These are phyloP conservation scores for Berkeleyomyces rouxiae DNA, from an alignment of 2,329 filamentous ascomycete species.

Conservation along the genomic window DNA sequence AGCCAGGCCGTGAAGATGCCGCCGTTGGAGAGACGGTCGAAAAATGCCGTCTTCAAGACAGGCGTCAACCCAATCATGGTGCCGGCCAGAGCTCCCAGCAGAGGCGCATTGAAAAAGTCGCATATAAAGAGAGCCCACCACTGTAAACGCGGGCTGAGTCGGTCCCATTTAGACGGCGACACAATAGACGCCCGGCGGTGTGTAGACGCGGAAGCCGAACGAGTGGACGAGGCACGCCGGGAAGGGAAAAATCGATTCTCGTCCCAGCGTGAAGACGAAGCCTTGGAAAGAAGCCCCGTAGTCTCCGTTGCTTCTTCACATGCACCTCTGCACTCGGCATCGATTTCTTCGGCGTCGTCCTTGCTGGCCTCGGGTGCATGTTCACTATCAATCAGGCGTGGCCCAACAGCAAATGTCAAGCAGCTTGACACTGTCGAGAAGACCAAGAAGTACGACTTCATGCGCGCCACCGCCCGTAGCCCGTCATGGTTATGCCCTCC, in stretches of 20 bases:
- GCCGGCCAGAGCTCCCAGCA: slow-evolving; percentile 43
- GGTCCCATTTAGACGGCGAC: background rate
- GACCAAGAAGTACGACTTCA: slow-evolving; percentile 49
- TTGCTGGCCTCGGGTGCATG: slow-evolving; percentile 21
- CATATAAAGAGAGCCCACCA: slow-evolving; percentile 24
- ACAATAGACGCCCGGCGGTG: slow-evolving; percentile 1
- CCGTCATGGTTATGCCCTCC: slow-evolving; percentile 14
- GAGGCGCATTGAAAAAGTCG: slow-evolving; percentile 42
- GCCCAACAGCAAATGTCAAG: slow-evolving; percentile 47
- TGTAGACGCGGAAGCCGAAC: background rate
- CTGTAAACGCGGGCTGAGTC: slow-evolving; percentile 12
- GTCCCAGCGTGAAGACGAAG: background rate
- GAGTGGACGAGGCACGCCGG: slow-evolving; percentile 14
- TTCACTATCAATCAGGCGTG: slow-evolving; percentile 32
- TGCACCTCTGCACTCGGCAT: slow-evolving; percentile 6
- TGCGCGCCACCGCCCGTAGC: slow-evolving; percentile 34
- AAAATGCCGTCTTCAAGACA: slow-evolving; percentile 43
- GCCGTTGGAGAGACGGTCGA: slow-evolving; percentile 37
- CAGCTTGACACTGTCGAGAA: slow-evolving; percentile 47
- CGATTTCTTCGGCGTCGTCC: slow-evolving; percentile 14
- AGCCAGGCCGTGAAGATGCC: slow-evolving; percentile 52
- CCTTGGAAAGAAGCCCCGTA: background rate
- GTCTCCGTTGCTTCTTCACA: background rate
- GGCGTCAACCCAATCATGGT: slow-evolving; percentile 43
- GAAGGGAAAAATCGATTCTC: background rate